Conservation (phyloP, 2,329 filamentous ascomycete species). For the Aureobasidium musti region DNA sequence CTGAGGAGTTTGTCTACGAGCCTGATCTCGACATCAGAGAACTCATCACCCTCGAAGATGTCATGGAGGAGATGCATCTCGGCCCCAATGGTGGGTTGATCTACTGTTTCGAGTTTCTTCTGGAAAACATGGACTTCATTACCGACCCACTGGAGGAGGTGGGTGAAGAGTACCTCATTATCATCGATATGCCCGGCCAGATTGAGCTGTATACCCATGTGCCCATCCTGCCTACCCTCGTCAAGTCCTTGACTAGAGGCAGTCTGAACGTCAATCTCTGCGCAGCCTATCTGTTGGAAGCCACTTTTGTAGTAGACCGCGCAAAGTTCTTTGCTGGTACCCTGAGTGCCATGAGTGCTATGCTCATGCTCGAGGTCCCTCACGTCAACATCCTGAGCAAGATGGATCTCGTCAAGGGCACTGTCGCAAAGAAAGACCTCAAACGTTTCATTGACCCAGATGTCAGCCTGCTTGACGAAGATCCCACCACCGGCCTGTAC, state of each 20-base stretch:
- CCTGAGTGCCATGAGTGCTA: constrained; percentile 94
- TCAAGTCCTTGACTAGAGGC: constrained; percentile 78
- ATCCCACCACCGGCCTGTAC: constrained; percentile 59
- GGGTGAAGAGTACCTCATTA: constrained; percentile 93
- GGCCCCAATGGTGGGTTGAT: constrained; percentile 92
- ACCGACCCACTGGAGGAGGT: constrained; percentile 80
- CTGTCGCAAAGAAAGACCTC: constrained; percentile 81
- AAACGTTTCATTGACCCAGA: constrained; percentile 91
- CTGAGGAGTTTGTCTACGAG: constrained; percentile 86
- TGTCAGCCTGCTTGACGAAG: constrained; percentile 76
- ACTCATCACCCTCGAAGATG: constrained; percentile 88
- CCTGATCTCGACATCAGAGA: constrained; percentile 96
- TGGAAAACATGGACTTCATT: constrained; percentile 92
- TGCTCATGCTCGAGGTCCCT: constrained; percentile 97
- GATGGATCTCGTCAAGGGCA: constrained; percentile 94
- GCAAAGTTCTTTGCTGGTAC: constrained; percentile 98
- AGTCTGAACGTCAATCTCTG: constrained; percentile 87
- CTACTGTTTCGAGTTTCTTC: constrained; percentile 94
- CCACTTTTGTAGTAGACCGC: constrained; percentile 91
- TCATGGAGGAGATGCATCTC: constrained; percentile 91
- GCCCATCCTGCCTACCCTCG: constrained; percentile 81
- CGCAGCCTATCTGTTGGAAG: constrained; percentile 91
- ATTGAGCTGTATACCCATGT: constrained; percentile 99
- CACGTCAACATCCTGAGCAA: constrained; percentile 97
- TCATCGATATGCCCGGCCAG: constrained; percentile 98